A percentile compares a stretch with the other conserved stretches of the same genome.
Conservation (phyloP, 2,329 filamentous ascomycete genomes). For the Curvularia sp. region DNA sequence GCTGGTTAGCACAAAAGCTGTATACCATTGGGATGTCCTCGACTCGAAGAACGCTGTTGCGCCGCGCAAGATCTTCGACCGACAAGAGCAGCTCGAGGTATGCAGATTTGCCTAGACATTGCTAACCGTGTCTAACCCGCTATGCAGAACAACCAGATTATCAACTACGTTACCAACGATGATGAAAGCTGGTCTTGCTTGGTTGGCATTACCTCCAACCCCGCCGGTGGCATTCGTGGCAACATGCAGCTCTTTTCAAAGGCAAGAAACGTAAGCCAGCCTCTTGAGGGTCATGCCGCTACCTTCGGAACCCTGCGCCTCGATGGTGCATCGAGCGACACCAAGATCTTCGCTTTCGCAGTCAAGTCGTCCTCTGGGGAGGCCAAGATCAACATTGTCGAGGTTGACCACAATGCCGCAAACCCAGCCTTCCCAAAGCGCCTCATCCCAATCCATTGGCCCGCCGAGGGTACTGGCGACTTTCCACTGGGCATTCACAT, state of each 20-base stretch:
- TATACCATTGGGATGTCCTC: constrained; percentile 98
- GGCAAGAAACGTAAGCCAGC: constrained; percentile 94
- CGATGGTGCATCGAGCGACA: constrained; percentile 87
- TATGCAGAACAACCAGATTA: constrained; percentile 89
- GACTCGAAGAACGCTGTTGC: constrained; percentile 80
- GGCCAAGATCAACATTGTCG: constrained; percentile 95
- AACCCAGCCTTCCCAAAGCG: constrained; percentile 95
- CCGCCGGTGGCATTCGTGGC: constrained; percentile 90
- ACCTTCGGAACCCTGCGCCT: constrained; percentile 89
- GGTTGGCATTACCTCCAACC: constrained; percentile 92
- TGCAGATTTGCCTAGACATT: constrained; percentile 45
- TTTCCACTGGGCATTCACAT: constrained; percentile 99
- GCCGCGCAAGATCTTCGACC: constrained; percentile 86
- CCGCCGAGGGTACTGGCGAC: constrained; percentile 91
- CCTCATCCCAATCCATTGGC: constrained; percentile 97
- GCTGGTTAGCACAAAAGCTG: constrained; percentile 85
- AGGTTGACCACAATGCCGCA: constrained; percentile 89
- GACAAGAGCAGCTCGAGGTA: constrained; percentile 87
- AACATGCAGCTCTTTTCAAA: constrained; percentile 97
- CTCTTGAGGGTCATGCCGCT: constrained; percentile 96
- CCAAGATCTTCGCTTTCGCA: constrained; percentile 96
- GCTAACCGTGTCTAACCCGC: constrained; percentile 20
- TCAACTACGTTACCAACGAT: constrained; percentile 96
- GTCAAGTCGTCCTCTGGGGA: constrained; percentile 82
- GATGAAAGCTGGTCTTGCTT: constrained; percentile 99